Evolutionary conservation across 2,329 filamentous ascomycete genomes (phyloP).

Genomic region (Phyllosticta citrichinensis): DNA sequence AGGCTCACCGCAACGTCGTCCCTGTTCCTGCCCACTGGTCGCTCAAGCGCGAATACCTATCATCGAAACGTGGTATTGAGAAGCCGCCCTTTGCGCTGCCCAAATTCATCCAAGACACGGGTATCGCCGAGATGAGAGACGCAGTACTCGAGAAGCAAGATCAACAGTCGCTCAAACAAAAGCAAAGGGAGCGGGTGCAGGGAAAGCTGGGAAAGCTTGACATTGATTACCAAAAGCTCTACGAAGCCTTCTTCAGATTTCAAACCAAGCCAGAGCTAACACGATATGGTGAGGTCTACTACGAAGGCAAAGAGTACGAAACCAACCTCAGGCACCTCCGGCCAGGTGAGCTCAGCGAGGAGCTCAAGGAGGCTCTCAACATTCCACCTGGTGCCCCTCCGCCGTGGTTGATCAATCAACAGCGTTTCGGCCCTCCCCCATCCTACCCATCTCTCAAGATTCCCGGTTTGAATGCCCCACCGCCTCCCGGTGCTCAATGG

Average conservation of each 20-base stretch:
- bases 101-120: constrained; percentile 94
- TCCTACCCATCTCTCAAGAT: constrained; percentile 95
- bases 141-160: constrained; percentile 93
- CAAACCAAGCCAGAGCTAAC: constrained; percentile 94
- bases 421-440: constrained; percentile 84
- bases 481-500: constrained; percentile 82
- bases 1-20: constrained; percentile 88
- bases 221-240: constrained; percentile 96
- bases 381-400: constrained; percentile 89
- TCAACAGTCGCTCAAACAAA: constrained; percentile 83
- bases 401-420: constrained; percentile 95
- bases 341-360: constrained; percentile 81
- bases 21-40: constrained; percentile 93
- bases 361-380: constrained; percentile 82
- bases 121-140: constrained; percentile 96
- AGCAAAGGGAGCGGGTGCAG: constrained; percentile 85
- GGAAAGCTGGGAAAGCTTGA: constrained; percentile 96
- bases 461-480: constrained; percentile 85
- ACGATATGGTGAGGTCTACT: constrained; percentile 96
- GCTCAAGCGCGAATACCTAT: constrained; percentile 91
- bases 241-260: constrained; percentile 96
- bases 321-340: constrained; percentile 86
- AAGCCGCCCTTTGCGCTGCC: constrained; percentile 88
- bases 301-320: constrained; percentile 97
- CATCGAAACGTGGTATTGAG: constrained; percentile 92